Evolutionary conservation across 139 green algal genomes (phyloP), one percentile per base, ranked within the genome.

Genomic region (Trebouxia sp.): DNA sequence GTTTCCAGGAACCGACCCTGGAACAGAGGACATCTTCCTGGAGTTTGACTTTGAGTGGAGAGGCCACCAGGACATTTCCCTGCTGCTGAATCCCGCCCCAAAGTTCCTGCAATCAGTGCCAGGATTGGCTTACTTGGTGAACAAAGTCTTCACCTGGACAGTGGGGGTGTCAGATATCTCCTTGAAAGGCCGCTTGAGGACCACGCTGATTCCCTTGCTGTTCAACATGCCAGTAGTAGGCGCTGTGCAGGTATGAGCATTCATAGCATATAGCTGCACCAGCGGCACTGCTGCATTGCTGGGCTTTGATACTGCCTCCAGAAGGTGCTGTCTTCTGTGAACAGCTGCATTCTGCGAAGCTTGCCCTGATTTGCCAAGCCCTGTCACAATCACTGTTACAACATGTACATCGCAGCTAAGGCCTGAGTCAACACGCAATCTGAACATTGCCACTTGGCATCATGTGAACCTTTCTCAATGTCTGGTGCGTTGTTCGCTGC

Each of bases 41-140:
- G 58, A 70, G 58, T 70, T 70, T 43, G 58, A 70, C 58, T 70
- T 42, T 24, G 26, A 42, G 10, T 70, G 58, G 58, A 70, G 32
- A 32, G 58, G 58, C 58, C 11, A 70, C 6, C 58, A 70, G 58
- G 24, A 70, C 30, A 70, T 70, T 26, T 5, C 26, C 58, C 32
- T 70, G 58, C 58, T 70, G 58, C 32, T 70, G 8, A 70, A 70
- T 3, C 58, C 58, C 30, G 42, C 32, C 30, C 32, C 32, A 10
- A 42, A 70, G 11, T 70, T 70, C 58, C 32, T 70, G 58, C 58
- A 70, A 24, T 70, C 58, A 42, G 58, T 70, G 32, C 32, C 58
- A 0, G 58, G 58, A 8, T 12, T 70, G 5, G 41, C 58, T 32
- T 42, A 5, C 26, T 6, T 70, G 24, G 58, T 70, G 32, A 70